Evolutionary conservation across 2,329 filamentous ascomycete genomes (phyloP).

Genomic region (Colletotrichum musae): DNA sequence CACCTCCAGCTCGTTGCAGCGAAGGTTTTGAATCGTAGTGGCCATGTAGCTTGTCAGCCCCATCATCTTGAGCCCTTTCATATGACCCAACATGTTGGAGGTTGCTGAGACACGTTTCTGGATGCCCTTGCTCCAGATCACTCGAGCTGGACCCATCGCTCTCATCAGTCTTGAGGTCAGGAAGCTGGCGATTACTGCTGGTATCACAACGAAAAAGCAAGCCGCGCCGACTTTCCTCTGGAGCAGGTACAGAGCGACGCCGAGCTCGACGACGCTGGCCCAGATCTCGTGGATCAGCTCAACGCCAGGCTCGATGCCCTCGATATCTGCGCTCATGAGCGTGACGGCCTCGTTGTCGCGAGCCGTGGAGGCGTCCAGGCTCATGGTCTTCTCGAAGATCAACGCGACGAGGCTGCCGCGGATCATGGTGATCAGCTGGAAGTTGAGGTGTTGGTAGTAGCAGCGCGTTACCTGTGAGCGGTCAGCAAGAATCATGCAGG

Average conservation of each 20-base stretch:
- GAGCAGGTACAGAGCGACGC: constrained; percentile 45
- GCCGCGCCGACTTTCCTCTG: constrained; percentile 54
- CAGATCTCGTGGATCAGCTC: constrained; percentile 42
- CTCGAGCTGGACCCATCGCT: constrained; percentile 47
- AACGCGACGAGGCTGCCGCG: constrained; percentile 56
- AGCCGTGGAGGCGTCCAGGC: constrained; percentile 44
- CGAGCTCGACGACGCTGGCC: constrained; percentile 39
- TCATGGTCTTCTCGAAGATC: constrained; percentile 63
- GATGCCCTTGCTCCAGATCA: constrained; percentile 47
- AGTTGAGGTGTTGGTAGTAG: constrained; percentile 52
- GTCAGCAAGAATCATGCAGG: not conserved
- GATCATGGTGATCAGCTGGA: constrained; percentile 52
- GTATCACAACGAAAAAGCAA: constrained; percentile 50
- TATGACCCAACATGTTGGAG: constrained; percentile 46
- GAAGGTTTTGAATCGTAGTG: constrained; percentile 37
- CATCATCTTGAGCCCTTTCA: constrained; percentile 51
- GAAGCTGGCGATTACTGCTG: constrained; percentile 45
- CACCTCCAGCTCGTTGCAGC: constrained; percentile 39
- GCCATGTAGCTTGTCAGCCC: constrained; percentile 43
- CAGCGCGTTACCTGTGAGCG: constrained; percentile 36
- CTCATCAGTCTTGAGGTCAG: constrained; percentile 43
- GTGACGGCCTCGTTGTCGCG: constrained; percentile 42
- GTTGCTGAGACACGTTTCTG: constrained; percentile 47
- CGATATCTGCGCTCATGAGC: constrained; percentile 46
- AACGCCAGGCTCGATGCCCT: constrained; percentile 44